Evolutionary conservation across 768 basidiomycete species (phyloP).

Genomic region (Boletellus ananiceps): DNA sequence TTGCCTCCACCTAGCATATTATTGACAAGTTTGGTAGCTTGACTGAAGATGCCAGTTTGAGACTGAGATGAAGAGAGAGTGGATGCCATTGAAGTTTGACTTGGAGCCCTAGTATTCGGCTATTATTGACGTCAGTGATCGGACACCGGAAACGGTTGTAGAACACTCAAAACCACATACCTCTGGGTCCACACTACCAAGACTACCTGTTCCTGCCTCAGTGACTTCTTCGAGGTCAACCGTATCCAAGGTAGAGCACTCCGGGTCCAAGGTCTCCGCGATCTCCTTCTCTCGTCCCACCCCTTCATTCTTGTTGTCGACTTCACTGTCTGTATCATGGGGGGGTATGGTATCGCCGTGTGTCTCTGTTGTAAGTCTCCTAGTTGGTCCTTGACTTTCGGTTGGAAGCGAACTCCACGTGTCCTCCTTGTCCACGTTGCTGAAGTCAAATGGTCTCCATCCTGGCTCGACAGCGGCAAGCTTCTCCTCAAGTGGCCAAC

Average conservation of each 20-base stretch:
- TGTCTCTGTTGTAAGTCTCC: conserved; percentile 17
- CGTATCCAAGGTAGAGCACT: conserved; percentile 28
- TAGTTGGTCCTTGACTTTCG: conserved; percentile 43
- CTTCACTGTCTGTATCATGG: conserved; percentile 11
- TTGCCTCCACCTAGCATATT: conserved; percentile 65
- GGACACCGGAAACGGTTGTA: background rate
- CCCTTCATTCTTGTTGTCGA: conserved; percentile 9
- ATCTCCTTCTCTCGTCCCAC: conserved; percentile 9
- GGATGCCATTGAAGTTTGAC: conserved; percentile 54
- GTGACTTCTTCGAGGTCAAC: conserved; percentile 39
- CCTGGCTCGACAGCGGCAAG: conserved; percentile 46
- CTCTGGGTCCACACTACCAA: conserved; percentile 33
- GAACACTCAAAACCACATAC: conserved; percentile 30
- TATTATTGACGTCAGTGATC: conserved; percentile 13
- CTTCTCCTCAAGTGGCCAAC: conserved; percentile 72
- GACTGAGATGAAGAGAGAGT: conserved; percentile 34
- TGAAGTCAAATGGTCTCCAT: conserved; percentile 59
- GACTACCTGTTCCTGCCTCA: conserved; percentile 35
- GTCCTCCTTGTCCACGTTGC: conserved; percentile 57
- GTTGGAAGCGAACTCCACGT: conserved; percentile 73
- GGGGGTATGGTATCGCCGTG: background rate
- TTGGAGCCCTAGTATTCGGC: conserved; percentile 39
- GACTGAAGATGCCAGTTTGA: conserved; percentile 60
- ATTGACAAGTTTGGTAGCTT: conserved; percentile 65
- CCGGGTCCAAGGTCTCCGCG: conserved; percentile 35